phyloP scores from a whole-genome alignment of 352 stramenopile genomes.

The Phytophthora uliginosa region DNA sequence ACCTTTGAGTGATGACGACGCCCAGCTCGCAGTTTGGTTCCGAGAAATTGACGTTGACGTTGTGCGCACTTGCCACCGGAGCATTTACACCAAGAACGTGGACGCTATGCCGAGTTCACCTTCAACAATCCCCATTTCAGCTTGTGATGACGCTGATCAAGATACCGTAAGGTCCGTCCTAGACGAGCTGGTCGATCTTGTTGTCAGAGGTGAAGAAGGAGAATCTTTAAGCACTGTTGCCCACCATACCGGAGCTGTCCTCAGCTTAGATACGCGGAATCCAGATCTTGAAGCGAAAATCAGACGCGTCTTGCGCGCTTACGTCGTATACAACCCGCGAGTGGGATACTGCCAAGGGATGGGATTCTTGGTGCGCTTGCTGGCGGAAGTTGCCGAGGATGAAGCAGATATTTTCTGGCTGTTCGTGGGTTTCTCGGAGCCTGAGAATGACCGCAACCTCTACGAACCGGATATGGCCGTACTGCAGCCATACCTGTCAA shows the following conservation, averaged over 20 bases:
- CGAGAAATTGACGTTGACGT: conserved; percentile 89
- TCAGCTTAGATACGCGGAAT: conserved; percentile 7
- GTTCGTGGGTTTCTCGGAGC: conserved; percentile 83
- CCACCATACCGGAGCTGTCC: background rate
- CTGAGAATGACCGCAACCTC: conserved; percentile 76
- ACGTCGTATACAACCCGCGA: conserved; percentile 84
- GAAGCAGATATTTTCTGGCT: conserved; percentile 88
- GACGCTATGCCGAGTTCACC: conserved; percentile 15
- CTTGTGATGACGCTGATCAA: conserved; percentile 17
- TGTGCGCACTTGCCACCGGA: conserved; percentile 73
- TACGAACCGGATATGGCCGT: conserved; percentile 83
- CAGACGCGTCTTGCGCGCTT: conserved; percentile 80
- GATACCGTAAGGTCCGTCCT: conserved; percentile 27
- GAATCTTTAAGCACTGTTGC: background rate
- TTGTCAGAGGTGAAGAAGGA: conserved; percentile 16
- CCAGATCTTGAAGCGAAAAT: conserved; percentile 68
- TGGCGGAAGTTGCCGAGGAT: conserved; percentile 72
- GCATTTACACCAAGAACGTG: conserved; percentile 51
- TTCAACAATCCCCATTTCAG: conserved; percentile 2
- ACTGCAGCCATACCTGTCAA: conserved; percentile 70
- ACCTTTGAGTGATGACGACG: conserved; percentile 49
- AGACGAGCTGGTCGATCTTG: conserved; percentile 28
- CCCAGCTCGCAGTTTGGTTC: conserved; percentile 74
- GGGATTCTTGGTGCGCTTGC: conserved; percentile 83
- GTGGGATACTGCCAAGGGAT: conserved; percentile 92